Evolutionary conservation across 352 stramenopile genomes (phyloP).

Genomic region (Pythium sukuiense): DNA sequence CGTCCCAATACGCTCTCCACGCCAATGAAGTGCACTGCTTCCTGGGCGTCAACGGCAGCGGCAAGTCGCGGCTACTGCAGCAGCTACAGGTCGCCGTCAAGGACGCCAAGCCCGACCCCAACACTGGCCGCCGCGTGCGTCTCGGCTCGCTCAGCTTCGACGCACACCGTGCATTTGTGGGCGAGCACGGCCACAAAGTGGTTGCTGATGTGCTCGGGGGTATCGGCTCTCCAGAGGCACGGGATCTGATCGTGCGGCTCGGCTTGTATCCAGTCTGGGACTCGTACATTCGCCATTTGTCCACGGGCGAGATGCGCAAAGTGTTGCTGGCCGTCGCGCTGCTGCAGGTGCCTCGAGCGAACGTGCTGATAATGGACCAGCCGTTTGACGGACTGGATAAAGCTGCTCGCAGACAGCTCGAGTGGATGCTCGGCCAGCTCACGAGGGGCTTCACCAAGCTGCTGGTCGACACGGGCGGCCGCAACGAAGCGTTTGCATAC

Average conservation of each 20-base stretch:
- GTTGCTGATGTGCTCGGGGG: constrained; percentile 71
- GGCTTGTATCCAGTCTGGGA: constrained; percentile 90
- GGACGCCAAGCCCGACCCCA: constrained; percentile 16
- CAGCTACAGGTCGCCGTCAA: constrained; percentile 34
- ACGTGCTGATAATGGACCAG: constrained; percentile 91
- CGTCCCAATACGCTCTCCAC: constrained; percentile 42
- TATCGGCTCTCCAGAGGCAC: constrained; percentile 61
- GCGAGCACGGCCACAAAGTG: constrained; percentile 47
- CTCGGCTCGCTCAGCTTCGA: constrained; percentile 77
- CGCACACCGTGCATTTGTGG: constrained; percentile 82
- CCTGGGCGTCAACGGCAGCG: constrained; percentile 66
- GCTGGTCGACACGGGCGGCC: constrained; percentile 86
- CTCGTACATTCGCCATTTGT: constrained; percentile 81
- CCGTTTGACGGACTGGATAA: constrained; percentile 93
- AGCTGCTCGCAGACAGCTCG: constrained; percentile 65
- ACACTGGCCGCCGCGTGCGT: constrained; percentile 29
- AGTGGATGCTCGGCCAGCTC: constrained; percentile 85
- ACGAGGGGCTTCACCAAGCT: constrained; percentile 86
- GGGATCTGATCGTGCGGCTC: constrained; percentile 91
- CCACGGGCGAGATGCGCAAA: constrained; percentile 93
- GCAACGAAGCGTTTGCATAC: constrained; percentile 77
- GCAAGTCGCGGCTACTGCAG: constrained; percentile 59
- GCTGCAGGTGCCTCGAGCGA: constrained; percentile 59
- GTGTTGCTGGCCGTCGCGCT: constrained; percentile 86
- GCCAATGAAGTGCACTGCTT: constrained; percentile 70